Percentiles rank a stretch among this genome's conserved stretches.
phyloP scores from a whole-genome alignment of 441 rosid genomes.

The Gossypium schwendimanii region DNA sequence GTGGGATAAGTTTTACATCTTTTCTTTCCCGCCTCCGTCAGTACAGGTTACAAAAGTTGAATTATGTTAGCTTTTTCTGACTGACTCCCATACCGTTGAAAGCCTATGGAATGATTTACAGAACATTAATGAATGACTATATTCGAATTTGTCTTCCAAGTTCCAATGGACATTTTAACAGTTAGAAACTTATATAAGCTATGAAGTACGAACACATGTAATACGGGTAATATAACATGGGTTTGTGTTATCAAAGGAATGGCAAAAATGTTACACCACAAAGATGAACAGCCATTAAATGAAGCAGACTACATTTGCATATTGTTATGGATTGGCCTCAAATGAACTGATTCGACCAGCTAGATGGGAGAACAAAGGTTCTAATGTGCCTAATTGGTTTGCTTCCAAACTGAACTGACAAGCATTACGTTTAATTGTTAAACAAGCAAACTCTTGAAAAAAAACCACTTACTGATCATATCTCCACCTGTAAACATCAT shows the following conservation, averaged over 20 bases:
- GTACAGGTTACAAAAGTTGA: too few relatives aligned
- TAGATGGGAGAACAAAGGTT: neutral
- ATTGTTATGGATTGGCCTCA: too few relatives aligned
- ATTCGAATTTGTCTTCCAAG: too few relatives aligned
- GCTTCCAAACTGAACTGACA: neutral
- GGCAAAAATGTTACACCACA: neutral
- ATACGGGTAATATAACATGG: neutral
- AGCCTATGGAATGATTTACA: too few relatives aligned
- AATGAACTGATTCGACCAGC: too few relatives aligned
- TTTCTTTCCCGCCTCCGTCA: accelerated
- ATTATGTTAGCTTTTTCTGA: too few relatives aligned
- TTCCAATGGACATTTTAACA: too few relatives aligned
- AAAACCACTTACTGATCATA: neutral
- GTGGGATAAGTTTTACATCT: neutral
- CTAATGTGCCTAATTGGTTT: neutral
- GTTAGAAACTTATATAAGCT: too few relatives aligned
- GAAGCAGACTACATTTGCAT: neutral
- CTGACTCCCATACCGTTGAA: too few relatives aligned
- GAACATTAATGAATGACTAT: too few relatives aligned
- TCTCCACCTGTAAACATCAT: neutral
- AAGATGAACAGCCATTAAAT: neutral
- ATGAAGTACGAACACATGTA: too few relatives aligned
- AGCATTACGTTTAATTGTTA: neutral
- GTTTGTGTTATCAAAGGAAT: neutral
- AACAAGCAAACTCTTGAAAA: neutral